Evolutionary conservation across 306 rosid species (phyloP).

Genomic region (Datisca glomerata): DNA sequence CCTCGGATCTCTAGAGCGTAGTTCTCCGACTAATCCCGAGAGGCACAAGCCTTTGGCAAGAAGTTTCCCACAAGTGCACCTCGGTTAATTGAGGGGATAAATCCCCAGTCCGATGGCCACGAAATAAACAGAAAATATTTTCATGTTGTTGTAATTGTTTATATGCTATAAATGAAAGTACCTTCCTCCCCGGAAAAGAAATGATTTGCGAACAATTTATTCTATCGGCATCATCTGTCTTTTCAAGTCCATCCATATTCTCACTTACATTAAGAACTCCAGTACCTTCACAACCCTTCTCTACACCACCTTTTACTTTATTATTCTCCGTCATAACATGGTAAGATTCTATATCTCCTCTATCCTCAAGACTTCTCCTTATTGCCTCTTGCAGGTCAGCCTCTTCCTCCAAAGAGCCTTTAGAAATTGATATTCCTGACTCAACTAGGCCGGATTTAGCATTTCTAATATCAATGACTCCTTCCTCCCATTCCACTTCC

Average conservation of each 20-base stretch:
- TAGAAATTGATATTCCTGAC: conserved; percentile 31
- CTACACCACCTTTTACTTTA: conserved; percentile 18
- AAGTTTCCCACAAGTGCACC: no score
- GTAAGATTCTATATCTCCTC: conserved; percentile 17
- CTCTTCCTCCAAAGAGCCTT: conserved; percentile 65
- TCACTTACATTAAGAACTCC: conserved; percentile 16
- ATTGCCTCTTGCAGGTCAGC: conserved; percentile 79
- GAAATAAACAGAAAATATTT: neutral
- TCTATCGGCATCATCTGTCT: conserved; percentile 15
- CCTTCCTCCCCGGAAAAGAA: conserved; percentile 19
- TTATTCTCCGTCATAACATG: conserved; percentile 12
- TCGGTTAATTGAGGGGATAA: no score
- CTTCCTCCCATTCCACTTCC: conserved; percentile 88
- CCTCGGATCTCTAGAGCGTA: no score
- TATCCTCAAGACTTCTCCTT: conserved; percentile 66
- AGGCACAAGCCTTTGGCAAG: no score
- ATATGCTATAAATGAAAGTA: conserved; percentile 16
- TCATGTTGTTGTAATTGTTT: conserved; percentile 16
- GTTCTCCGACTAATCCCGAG: no score
- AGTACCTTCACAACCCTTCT: conserved; percentile 13
- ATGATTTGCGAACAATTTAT: conserved; percentile 15
- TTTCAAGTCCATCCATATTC: conserved; percentile 23
- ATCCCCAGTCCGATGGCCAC: no score
- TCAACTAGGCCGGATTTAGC: conserved; percentile 19
- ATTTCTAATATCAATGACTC: conserved; percentile 33